These are phyloP conservation scores for Madurella mycetomatis DNA, from an alignment of 2,329 filamentous ascomycete species.

Conservation along the genomic window DNA sequence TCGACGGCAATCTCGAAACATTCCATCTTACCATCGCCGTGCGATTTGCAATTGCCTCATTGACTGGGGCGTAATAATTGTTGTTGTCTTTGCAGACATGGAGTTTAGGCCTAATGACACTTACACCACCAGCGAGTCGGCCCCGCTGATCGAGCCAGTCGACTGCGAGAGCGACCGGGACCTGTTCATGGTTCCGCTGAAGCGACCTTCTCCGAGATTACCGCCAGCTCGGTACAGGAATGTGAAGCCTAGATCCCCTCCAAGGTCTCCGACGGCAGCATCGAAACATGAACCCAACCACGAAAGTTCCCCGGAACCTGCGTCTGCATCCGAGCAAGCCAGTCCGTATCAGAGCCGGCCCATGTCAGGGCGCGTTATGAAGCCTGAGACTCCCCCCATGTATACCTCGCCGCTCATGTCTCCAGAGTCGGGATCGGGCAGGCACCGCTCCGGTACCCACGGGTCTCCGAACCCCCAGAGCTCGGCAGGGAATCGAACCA, in stretches of 20 bases:
- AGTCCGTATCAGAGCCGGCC: slow-evolving; percentile 6
- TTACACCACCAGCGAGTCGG: slow-evolving; percentile 21
- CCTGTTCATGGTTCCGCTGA: slow-evolving; percentile 20
- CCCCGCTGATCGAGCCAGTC: slow-evolving; percentile 19
- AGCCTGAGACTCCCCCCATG: slow-evolving; percentile 14
- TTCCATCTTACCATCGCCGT: not conserved
- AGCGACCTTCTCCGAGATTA: slow-evolving; percentile 12
- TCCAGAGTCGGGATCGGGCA: slow-evolving; percentile 4
- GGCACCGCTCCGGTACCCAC: not conserved
- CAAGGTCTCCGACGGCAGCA: not conserved
- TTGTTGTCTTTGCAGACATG: not conserved
- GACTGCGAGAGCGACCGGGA: slow-evolving; percentile 15
- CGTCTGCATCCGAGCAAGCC: not conserved
- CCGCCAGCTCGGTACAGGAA: slow-evolving; percentile 13
- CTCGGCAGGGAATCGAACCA: not conserved
- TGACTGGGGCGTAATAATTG: not conserved
- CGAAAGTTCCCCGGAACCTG: not conserved
- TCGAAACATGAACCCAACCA: not conserved
- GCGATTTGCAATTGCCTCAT: not conserved
- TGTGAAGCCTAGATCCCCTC: slow-evolving; percentile 11
- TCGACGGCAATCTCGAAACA: slow-evolving; percentile 11
- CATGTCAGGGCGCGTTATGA: slow-evolving; percentile 7
- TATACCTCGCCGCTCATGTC: slow-evolving; percentile 16
- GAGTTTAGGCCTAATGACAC: slow-evolving; percentile 14
- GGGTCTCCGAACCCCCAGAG: not conserved